Evolutionary conservation across 228 moss, liverwort and hornwort genomes (phyloP), one percentile per base, ranked within the genome.

Genomic region (Sphagnum fallax): DNA sequence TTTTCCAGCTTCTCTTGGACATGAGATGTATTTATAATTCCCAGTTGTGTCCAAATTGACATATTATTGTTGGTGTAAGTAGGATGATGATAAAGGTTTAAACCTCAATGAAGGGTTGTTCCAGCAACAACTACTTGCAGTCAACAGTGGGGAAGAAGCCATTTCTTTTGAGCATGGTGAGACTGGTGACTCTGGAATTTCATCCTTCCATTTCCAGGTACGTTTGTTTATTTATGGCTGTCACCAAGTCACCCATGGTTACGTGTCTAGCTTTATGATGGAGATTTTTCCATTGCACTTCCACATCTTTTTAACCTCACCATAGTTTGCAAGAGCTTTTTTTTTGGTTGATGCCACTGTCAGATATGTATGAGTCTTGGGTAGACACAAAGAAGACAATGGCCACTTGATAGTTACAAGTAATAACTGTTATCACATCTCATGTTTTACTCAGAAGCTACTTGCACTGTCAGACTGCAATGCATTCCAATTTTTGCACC

Each of bases 151-250:
- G 66, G 75, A 79, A 69, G 69, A 77, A 51, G 10, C 47, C 8
- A 48, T 75, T 63, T 71, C 49, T 60, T 75, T 79, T 59, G 75
- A 81, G 58, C 79, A 84, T 79, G 87, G 87, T 65, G 18, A 63
- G 50, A 79, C 79, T 61, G 87, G 87, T 50, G 87, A 87, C 50
- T 60, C 48, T 55, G 66, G 69, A 49, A 13, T 84, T 62, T 62
- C 73, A 48, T 71, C 79, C 51, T 66, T 82, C 53, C 52, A 84
- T 49, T 87, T 87, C 69, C 87, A 87, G 84, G 87, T 87, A 55
- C 0, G 6, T 11, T 65, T 74, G 53, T 16, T 50, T 8, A 48
- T 67, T 68, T 64, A n/a, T 50, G 52, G 32, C 2, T 32, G 32
- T 32, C 32, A 32, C 32, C 32, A 32, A 32, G 32, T 32, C 32